Base-by-base conservation (phyloP, 1,284 basidiomycete genomes). In the Paramarasmius palmivorus region DNA sequence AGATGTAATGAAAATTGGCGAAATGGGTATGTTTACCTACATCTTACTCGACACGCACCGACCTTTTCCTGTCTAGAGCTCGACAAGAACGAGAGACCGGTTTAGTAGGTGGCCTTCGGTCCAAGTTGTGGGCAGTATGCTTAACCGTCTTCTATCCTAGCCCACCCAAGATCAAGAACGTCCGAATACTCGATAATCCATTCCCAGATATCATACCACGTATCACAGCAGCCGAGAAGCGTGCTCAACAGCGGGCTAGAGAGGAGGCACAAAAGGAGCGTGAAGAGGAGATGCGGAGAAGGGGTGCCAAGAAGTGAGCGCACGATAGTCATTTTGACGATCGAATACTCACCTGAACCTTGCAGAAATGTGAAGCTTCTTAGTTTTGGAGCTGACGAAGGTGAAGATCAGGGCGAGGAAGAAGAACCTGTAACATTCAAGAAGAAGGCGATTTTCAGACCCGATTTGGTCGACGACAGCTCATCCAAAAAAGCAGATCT, bases 201-300 rank as follows among this genome's bases (percentile, higher is more conserved):
- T 98, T 97, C 66, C 83, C 88, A 46, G 95, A 98, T 65, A 96
- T 98, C 59, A 81, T 95, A 25, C 95, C 96, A 1, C 87, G 96
- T n/a, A 97, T 98, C 59, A 99, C 96, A 0, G 93, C 92, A 0
- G 91, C 87, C 1, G 95, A 98, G 72, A 88, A 90, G 57, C 82
- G 85, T 39, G 86, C 80, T 0, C 95, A 97, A 67, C 86, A 88
- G 57, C 78, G 81, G 53, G 94, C 94, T 0, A 81, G 84, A 34
- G 81, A 91, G 62, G 81, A 88, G 59, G 84, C 83, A 0, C 89
- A 89, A 61, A 77, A 78, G 44, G 92, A 93, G 65, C 75, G 86
- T 15, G 92, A 94, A 65, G 87, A 90, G 61, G 83, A 83, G 52
- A 82, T 83, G 57, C 77, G 86, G 42, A 78, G 84, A 49, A 88